phyloP scores from a whole-genome alignment of 139 green algal genomes.

The Axilococcus clingmanii region DNA sequence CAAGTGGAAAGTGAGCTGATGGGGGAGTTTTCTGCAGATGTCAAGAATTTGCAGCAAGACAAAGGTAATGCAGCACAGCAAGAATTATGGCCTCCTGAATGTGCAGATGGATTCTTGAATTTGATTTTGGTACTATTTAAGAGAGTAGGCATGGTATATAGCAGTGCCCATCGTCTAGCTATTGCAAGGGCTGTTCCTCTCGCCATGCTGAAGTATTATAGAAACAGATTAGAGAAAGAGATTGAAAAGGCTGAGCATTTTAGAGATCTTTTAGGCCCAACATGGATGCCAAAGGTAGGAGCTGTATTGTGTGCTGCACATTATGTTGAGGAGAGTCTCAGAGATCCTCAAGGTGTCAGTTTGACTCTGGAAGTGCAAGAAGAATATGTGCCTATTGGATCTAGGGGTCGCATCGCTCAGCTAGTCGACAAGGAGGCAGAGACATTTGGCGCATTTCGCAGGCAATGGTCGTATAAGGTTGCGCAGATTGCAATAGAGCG shows the following conservation, averaged over 20 bases:
- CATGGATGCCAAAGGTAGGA: slow-evolving; percentile 25
- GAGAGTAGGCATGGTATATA: slow-evolving; percentile 7
- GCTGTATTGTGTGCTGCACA: slow-evolving; percentile 28
- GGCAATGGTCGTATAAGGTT: slow-evolving; percentile 39
- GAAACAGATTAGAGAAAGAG: no score
- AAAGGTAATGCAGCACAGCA: not conserved
- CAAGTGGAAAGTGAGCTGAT: not conserved
- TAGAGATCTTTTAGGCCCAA: slow-evolving; percentile 20
- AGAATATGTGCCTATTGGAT: slow-evolving; percentile 23
- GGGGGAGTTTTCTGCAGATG: not conserved
- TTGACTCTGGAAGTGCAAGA: no score
- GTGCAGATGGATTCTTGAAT: not conserved
- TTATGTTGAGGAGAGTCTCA: slow-evolving; percentile 35
- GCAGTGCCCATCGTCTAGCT: not conserved
- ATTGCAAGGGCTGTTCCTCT: not conserved
- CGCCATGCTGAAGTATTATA: no score
- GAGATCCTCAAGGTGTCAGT: slow-evolving; percentile 19
- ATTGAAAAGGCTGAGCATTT: slow-evolving; percentile 25
- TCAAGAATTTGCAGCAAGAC: not conserved
- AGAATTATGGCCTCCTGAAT: slow-evolving; percentile 8
- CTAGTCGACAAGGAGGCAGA: slow-evolving; percentile 27
- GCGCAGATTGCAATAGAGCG: slow-evolving; percentile 30
- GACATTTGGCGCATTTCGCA: slow-evolving; percentile 17
- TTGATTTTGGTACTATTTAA: slow-evolving; percentile 6
- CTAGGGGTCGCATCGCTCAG: slow-evolving; percentile 1